Evolutionary conservation across 768 basidiomycete genomes (phyloP).

Genomic region (Coprinellus micaceus): DNA sequence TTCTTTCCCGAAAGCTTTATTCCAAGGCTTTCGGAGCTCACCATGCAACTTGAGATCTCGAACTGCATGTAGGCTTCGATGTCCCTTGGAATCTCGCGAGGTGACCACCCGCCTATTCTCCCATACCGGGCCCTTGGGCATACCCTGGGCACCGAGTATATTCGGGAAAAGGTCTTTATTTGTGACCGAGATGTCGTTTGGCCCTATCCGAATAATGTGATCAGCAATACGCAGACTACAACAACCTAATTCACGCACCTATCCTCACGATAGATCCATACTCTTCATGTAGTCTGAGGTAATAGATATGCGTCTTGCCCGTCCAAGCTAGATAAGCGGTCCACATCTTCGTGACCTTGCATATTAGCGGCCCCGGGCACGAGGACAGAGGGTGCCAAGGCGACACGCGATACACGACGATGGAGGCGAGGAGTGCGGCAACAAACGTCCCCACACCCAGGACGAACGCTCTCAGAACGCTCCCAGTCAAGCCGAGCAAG

Average conservation of each 20-base stretch:
- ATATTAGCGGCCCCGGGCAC: conserved; percentile 46
- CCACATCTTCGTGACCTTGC: conserved; percentile 40
- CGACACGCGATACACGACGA: conserved; percentile 44
- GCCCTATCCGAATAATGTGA: conserved; percentile 29
- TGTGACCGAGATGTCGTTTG: conserved; percentile 49
- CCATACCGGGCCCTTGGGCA: conserved; percentile 52
- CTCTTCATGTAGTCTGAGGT: conserved; percentile 41
- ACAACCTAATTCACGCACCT: conserved; percentile 32
- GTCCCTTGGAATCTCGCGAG: conserved; percentile 13
- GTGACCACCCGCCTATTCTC: conserved; percentile 35
- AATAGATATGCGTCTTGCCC: conserved; percentile 46
- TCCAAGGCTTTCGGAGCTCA: conserved; percentile 40
- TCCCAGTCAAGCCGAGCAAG: background rate
- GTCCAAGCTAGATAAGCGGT: conserved; percentile 30
- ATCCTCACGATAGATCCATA: conserved; percentile 58
- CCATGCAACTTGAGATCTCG: conserved; percentile 30
- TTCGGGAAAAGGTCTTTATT: conserved; percentile 37
- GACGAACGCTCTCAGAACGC: background rate
- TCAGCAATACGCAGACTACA: background rate
- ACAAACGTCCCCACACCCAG: background rate
- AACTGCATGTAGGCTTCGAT: conserved; percentile 18
- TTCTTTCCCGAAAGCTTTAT: conserved; percentile 34
- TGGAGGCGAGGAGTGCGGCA: conserved; percentile 25
- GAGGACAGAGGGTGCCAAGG: conserved; percentile 50
- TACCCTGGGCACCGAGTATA: conserved; percentile 46